Evolutionary conservation across 306 rosid species (phyloP).

Genomic region (Cucurbita pepo): DNA sequence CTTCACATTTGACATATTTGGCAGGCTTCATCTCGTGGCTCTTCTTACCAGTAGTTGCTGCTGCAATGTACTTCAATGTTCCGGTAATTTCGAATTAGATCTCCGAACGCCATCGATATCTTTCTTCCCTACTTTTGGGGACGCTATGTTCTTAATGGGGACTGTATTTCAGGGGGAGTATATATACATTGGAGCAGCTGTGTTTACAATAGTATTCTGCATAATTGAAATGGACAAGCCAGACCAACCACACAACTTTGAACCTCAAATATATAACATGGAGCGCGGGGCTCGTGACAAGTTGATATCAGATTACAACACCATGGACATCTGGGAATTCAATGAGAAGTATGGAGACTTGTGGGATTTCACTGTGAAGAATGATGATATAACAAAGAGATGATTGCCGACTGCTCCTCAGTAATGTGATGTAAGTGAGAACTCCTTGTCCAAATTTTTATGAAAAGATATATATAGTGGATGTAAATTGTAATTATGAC

Average conservation of each 20-base stretch:
- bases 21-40: constrained; percentile 81
- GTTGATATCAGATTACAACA: constrained; percentile 73
- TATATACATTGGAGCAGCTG: constrained; percentile 64
- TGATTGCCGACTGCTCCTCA: constrained; percentile 5
- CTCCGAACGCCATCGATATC: neutral
- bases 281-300: constrained; percentile 87
- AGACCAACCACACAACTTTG: constrained; percentile 83
- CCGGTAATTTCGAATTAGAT: constrained; percentile 38
- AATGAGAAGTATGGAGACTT: constrained; percentile 81
- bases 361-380: constrained; percentile 79
- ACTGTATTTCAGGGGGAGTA: constrained; percentile 61
- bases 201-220: constrained; percentile 62
- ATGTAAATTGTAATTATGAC: neutral
- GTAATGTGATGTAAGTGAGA: neutral
- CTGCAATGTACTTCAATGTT: constrained; percentile 57
- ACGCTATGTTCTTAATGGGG: neutral
- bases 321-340: constrained; percentile 90
- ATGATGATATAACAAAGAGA: constrained; percentile 44
- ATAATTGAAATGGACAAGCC: constrained; percentile 95
- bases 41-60: constrained; percentile 71
- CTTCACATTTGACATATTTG: constrained; percentile 5
- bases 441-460: neutral
- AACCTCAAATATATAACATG: constrained; percentile 91
- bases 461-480: neutral
- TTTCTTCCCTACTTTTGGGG: neutral